Evolutionary conservation across 345 rosid species (phyloP).

Genomic region (Populus deltoides): DNA sequence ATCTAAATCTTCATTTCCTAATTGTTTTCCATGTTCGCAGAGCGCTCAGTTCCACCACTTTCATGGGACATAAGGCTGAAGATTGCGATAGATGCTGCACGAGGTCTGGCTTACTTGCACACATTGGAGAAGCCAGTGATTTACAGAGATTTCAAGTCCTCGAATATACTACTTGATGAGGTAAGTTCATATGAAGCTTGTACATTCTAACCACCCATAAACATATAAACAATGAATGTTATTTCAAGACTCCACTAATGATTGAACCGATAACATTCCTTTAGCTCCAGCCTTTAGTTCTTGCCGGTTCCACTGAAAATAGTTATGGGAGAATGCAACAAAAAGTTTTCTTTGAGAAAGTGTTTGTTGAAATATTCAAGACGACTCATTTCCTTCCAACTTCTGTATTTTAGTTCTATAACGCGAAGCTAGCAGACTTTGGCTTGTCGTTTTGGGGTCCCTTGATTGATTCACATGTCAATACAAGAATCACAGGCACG

Average conservation of each 20-base stretch:
- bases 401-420: not conserved
- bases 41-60: not conserved
- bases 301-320: not conserved
- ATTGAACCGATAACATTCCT: not conserved
- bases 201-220: too few relatives aligned
- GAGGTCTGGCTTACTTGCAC: conserved; percentile 6
- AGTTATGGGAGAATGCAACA: not conserved
- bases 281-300: not conserved
- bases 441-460: not conserved
- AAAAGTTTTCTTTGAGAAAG: not conserved
- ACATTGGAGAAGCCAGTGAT: not conserved
- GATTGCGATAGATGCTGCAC: conserved; percentile 11
- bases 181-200: not conserved
- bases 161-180: conserved; percentile 15
- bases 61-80: conserved; percentile 6
- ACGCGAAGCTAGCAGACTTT: not conserved
- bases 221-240: too few relatives aligned
- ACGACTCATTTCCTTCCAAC: not conserved
- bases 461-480: not conserved
- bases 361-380: not conserved
- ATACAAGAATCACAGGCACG: not conserved
- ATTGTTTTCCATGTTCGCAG: not conserved
- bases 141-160: conserved; percentile 16
- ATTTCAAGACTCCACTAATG: not conserved
- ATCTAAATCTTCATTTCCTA: not conserved